These are phyloP conservation scores for Stachybotrys echinatus DNA, from an alignment of 2,329 filamentous ascomycete genomes.

Conservation along the genomic window DNA sequence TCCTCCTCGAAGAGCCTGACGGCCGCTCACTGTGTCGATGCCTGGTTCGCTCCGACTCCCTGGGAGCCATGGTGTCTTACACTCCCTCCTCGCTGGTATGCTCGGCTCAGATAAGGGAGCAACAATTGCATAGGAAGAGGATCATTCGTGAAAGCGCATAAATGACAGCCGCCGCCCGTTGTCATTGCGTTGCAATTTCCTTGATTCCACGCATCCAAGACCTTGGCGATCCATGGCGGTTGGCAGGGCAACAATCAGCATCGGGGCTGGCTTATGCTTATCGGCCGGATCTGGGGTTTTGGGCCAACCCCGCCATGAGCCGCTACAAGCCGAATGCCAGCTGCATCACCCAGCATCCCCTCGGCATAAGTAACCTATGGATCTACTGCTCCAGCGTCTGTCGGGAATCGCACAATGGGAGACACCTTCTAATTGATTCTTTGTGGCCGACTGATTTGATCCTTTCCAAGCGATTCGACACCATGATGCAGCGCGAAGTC, in stretches of 20 bases:
- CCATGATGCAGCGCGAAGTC: constrained; percentile 26
- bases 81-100: neutral
- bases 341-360: constrained; percentile 17
- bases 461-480: neutral
- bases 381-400: neutral
- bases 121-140: neutral
- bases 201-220: constrained; percentile 8
- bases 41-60: constrained; percentile 25
- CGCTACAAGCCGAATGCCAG: constrained; percentile 30
- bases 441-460: neutral
- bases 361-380: neutral
- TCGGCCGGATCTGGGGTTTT: neutral
- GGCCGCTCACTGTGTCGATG: constrained; percentile 21
- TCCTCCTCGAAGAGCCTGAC: constrained; percentile 22
- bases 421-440: neutral
- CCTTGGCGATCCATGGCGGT: constrained; percentile 20
- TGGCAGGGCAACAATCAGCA: constrained; percentile 36
- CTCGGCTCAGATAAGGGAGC: neutral
- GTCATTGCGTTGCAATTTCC: neutral
- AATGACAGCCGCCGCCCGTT: neutral
- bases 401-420: neutral
- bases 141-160: neutral
- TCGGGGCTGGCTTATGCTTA: constrained; percentile 10
- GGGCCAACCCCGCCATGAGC: constrained; percentile 23
- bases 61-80: constrained; percentile 25